Percentiles rank a stretch among this genome's conserved stretches.
These are phyloP conservation scores for Polytrichum commune DNA, from an alignment of 225 moss, liverwort and hornwort species.

Conservation along the genomic window DNA sequence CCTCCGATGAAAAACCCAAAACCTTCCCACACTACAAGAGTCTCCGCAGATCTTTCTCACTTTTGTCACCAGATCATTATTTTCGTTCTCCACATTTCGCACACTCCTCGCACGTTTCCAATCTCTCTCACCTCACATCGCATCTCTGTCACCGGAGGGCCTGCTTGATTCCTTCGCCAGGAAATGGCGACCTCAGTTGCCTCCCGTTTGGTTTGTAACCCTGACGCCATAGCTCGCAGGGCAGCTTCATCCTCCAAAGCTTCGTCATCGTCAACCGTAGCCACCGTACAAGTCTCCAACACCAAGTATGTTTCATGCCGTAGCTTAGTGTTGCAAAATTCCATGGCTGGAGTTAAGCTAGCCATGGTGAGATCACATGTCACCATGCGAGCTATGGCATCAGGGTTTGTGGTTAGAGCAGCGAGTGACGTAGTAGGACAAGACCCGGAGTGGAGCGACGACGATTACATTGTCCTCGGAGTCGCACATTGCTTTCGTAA, in stretches of 20 bases:
- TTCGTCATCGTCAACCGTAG: background rate
- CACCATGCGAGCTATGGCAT: background rate
- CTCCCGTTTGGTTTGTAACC: background rate
- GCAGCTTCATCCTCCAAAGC: background rate
- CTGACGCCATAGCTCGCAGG: slow-evolving; percentile 1
- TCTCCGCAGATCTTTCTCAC: no score
- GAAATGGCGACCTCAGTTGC: background rate
- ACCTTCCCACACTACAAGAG: no score
- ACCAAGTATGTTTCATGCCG: background rate
- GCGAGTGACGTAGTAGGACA: slow-evolving; percentile 35
- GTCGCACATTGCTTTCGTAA: slow-evolving; percentile 84
- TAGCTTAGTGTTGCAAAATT: no score
- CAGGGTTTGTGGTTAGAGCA: slow-evolving; percentile 24
- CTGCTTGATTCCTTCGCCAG: no score
- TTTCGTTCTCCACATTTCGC: no score
- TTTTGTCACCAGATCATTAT: no score
- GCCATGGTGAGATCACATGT: background rate
- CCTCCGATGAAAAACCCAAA: no score
- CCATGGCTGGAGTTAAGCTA: background rate
- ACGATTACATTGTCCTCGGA: slow-evolving; percentile 71
- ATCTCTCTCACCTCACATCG: no score
- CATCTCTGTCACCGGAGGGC: no score
- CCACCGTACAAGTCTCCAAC: background rate
- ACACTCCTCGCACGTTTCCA: no score
- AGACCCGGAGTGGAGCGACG: slow-evolving; percentile 77